Conservation (phyloP, 225 moss, liverwort and hornwort species). For the Pseudoscleropodium purum region DNA sequence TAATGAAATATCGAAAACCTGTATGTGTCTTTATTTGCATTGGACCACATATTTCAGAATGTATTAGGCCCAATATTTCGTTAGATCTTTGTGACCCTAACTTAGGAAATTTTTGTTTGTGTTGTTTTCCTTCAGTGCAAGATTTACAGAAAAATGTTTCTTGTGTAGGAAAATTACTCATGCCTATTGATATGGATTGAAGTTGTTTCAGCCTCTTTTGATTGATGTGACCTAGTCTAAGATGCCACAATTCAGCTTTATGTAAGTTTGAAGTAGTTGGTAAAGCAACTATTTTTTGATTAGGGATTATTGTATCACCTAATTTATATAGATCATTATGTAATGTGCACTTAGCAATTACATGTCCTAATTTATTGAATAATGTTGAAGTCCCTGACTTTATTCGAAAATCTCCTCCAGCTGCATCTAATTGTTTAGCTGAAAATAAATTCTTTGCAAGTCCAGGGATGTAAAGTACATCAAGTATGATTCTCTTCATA, state of each 20-base stretch:
- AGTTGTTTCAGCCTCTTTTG: accelerated
- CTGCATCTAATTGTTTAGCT: too few relatives aligned
- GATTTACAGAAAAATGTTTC: not conserved
- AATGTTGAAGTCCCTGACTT: not conserved
- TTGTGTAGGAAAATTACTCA: not conserved
- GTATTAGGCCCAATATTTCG: not conserved
- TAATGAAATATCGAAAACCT: not conserved
- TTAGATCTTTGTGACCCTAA: not conserved
- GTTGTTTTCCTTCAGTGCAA: not conserved
- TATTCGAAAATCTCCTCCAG: not conserved
- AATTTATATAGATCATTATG: not conserved
- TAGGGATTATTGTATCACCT: not conserved
- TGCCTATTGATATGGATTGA: not conserved
- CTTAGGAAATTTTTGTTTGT: not conserved
- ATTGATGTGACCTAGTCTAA: not conserved
- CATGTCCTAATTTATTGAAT: not conserved
- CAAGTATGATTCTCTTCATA: not conserved
- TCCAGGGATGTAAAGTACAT: accelerated
- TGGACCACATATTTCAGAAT: not conserved
- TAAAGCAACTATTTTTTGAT: not conserved
- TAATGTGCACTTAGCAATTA: not conserved
- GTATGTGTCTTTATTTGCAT: not conserved
- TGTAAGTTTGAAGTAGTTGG: not conserved
- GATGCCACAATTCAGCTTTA: not conserved
- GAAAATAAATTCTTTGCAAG: not conserved